Conservation (phyloP, 371 early-diverging fungal genomes). For the Blakeslea trispora region DNA sequence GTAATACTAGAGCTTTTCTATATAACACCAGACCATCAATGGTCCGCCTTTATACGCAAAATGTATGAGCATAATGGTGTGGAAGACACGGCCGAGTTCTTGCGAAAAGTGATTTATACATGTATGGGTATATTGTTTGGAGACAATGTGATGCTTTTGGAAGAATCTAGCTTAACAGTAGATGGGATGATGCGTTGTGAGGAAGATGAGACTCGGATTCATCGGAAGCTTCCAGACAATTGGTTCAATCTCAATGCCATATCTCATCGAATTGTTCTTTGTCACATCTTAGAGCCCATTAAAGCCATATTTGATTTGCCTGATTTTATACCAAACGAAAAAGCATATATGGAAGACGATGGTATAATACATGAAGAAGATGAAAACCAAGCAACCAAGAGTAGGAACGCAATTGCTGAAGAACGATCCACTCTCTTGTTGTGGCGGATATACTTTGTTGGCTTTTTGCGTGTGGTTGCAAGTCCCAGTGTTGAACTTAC, state of each 20-base stretch:
- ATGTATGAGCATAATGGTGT: slow-evolving; percentile 47
- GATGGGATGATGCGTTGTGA: slow-evolving; percentile 28
- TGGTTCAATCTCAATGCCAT: slow-evolving; percentile 66
- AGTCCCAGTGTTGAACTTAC: slow-evolving; percentile 62
- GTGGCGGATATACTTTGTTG: slow-evolving; percentile 63
- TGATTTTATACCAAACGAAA: slow-evolving; percentile 41
- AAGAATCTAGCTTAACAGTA: slow-evolving; percentile 25
- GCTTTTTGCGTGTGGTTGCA: slow-evolving; percentile 58
- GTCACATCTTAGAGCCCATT: slow-evolving; percentile 57
- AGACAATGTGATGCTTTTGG: slow-evolving; percentile 32
- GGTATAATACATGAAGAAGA: not conserved
- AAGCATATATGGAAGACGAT: slow-evolving; percentile 9
- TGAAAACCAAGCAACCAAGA: slow-evolving; percentile 8
- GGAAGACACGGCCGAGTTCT: slow-evolving; percentile 50
- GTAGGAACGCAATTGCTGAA: not conserved
- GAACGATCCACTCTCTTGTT: slow-evolving; percentile 24
- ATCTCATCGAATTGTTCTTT: slow-evolving; percentile 53
- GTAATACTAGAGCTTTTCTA: slow-evolving; percentile 52
- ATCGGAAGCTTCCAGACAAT: slow-evolving; percentile 42
- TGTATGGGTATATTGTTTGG: slow-evolving; percentile 54
- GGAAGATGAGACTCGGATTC: slow-evolving; percentile 26
- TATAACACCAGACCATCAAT: slow-evolving; percentile 46
- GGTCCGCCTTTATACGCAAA: slow-evolving; percentile 37
- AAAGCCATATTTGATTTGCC: slow-evolving; percentile 48
- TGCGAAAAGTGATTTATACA: slow-evolving; percentile 56